Evolutionary conservation across 331 rosid species (phyloP).

Genomic region (Stylosanthes scabra): DNA sequence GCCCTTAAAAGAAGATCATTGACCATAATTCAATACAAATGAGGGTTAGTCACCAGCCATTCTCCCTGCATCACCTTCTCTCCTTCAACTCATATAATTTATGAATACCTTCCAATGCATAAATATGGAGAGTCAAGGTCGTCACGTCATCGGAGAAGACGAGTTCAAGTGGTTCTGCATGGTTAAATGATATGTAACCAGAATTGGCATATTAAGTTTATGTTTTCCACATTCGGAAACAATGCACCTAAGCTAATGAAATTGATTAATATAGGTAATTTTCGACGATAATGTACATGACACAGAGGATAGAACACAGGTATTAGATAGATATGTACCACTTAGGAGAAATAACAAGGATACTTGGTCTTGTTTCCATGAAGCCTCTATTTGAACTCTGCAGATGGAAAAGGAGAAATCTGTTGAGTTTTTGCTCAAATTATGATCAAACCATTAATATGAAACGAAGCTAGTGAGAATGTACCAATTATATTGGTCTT

Average conservation of each 20-base stretch:
- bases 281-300: neutral
- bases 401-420: neutral
- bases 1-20: slow-evolving; percentile 35
- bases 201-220: slow-evolving; percentile 34
- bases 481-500: slow-evolving; percentile 41
- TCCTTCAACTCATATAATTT: slow-evolving; percentile 35
- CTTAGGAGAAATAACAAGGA: slow-evolving; percentile 42
- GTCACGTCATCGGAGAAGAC: slow-evolving; percentile 27
- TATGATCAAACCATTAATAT: slow-evolving; percentile 28
- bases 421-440: neutral
- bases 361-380: slow-evolving; percentile 41
- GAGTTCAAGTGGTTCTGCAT: slow-evolving; percentile 31
- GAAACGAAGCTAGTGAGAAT: slow-evolving; percentile 24
- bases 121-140: slow-evolving; percentile 36
- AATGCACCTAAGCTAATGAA: too few species aligned
- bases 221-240: slow-evolving; percentile 31
- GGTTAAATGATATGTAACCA: slow-evolving; percentile 43
- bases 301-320: slow-evolving; percentile 22
- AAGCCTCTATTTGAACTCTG: slow-evolving; percentile 45
- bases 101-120: slow-evolving; percentile 21
- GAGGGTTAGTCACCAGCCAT: slow-evolving; percentile 33
- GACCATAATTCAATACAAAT: slow-evolving; percentile 31
- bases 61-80: slow-evolving; percentile 23
- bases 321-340: slow-evolving; percentile 48
- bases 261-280: neutral